Evolutionary conservation across 768 basidiomycete species (phyloP), one percentile per base, ranked within the genome.

Genomic region (Arthromyces matolae): DNA sequence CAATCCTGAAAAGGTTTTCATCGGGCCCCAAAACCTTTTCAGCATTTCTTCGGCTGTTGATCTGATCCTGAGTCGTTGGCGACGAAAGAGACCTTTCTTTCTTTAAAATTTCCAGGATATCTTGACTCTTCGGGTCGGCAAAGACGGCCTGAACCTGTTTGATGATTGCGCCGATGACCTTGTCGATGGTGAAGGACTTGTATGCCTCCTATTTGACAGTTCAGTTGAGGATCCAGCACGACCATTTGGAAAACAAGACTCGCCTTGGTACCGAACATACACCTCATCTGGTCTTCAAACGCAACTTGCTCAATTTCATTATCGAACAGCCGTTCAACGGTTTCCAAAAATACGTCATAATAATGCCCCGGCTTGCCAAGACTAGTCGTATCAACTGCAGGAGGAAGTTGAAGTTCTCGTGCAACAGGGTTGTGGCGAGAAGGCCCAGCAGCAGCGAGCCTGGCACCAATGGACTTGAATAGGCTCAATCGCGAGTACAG

Each of bases 151-250:
- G 88, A 32, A 89, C 90, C 70, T 94, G 92, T 62, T 96, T 97
- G 66, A 99, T 83, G 51, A 97, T 77, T 1, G 82, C 75, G 1
- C 87, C 88, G 34, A 97, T 78, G 28, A 97, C 74, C 65, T 96
- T 93, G 69, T 99, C 95, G 20, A 96, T 73, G 0, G 95, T 97
- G 66, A 96, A 99, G 59, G 93, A 80, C 60, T 85, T 86, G 65
- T 91, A 97, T 0, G 84, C 84, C 22, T 89, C 73, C 85, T 87
- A 51, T 20, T 10, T 12, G 31, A 12, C 20, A 31, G 14, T 5
- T 42, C 38, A 48, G 34, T 12, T 28, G 23, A 7, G 4, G 14
- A 8, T 19, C 14, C 13, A 42, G n/a, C 23, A 16, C 18, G 8
- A n/a, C 22, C 23, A 12, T 40, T 8, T 45, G 1, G 14, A 14